Evolutionary conservation across 1,284 basidiomycete species (phyloP), one percentile per base, ranked within the genome.

Genomic region (Boletellus deceptivus): DNA sequence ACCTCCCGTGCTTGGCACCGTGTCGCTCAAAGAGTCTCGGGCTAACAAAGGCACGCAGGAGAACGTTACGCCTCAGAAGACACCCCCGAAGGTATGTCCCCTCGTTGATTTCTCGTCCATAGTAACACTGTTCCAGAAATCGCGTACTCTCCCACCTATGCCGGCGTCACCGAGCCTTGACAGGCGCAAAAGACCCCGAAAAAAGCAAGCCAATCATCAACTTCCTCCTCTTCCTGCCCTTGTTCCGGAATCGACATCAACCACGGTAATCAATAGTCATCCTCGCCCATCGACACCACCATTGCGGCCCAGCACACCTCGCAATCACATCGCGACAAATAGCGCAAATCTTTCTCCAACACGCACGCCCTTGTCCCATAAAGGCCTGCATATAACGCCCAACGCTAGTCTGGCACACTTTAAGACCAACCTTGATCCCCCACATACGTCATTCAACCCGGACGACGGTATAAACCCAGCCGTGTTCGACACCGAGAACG

Each of bases 331-430:
- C 24, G 51, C 61, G 17, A 53, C 52, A 20, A 60, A 52, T 39
- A 51, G 60, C 7, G 49, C 68, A 22, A 68, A 75, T n/a, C 69
- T 82, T 16, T 85, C 84, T 1, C 80, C 83, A 0, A 67, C 74
- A 36, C 77, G 78, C 31, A 86, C 86, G 0, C 84, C 85, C 0
- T 63, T 88, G 13, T 86, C 85, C 0, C 81, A 85, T 58, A 79
- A 76, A 54, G 85, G 83, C 27, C 63, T 86, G 35, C 81, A 84
- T 55, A 83, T 83, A 80, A 81, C 80, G 55, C 83, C 83, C 3
- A 77, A 75, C 5, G 65, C 82, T 1, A 83, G 77, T 58, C 73
- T 83, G n/a, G 78, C 73, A 6, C 77, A 85, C 65, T 84, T 82
- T 63, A 85, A 84, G 59, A 77, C 75, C 3, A 69, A 84, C 57